Evolutionary conservation across 2,329 filamentous ascomycete genomes (phyloP).

Genomic region (Nemania serpens): DNA sequence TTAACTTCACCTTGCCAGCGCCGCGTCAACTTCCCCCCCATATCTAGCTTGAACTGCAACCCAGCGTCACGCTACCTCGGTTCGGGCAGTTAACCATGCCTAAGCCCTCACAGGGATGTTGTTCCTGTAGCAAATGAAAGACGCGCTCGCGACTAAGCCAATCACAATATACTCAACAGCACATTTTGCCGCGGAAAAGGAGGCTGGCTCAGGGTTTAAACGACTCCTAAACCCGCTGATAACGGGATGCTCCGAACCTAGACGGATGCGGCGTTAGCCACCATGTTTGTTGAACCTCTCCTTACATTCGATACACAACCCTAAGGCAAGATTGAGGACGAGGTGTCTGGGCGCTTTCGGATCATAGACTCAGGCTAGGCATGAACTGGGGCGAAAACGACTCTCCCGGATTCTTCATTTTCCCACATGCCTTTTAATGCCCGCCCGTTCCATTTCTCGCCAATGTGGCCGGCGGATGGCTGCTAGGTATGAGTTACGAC

Average conservation of each 20-base stretch:
- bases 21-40: not conserved
- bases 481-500: not conserved
- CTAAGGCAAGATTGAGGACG: not conserved
- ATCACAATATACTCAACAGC: not conserved
- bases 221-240: not conserved
- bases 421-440: not conserved
- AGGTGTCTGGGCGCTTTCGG: not conserved
- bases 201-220: not conserved
- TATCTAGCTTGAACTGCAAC: not conserved
- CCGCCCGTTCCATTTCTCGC: not conserved
- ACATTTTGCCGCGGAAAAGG: not conserved
- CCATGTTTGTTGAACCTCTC: not conserved
- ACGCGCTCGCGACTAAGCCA: not conserved
- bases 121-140: not conserved
- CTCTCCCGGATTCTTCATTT: not conserved
- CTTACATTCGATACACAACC: not conserved
- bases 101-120: not conserved
- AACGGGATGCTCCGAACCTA: constrained; percentile 2
- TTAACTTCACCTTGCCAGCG: not conserved
- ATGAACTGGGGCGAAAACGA: not conserved
- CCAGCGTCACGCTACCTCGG: not conserved
- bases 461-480: not conserved
- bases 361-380: not conserved
- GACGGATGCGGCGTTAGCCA: not conserved
- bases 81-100: not conserved